Percentiles rank a stretch among this genome's conserved stretches.
phyloP scores from a whole-genome alignment of 768 basidiomycete species.

The Mrakia hoshinonis region DNA sequence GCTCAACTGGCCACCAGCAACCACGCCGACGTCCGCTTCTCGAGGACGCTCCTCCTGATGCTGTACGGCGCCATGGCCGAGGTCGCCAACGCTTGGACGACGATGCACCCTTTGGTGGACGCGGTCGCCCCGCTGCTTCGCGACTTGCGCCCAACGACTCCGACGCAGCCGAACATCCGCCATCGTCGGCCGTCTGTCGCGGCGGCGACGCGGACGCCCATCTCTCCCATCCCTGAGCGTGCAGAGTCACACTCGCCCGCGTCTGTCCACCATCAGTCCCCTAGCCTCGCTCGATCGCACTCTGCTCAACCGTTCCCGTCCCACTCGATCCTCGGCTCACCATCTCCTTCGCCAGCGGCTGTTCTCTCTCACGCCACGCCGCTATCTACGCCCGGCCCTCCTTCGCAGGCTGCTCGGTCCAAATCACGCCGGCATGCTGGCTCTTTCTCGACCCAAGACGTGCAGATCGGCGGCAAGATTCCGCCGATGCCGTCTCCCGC shows the following conservation, averaged over 20 bases:
- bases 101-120: conserved; percentile 62
- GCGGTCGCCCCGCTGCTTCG: conserved; percentile 57
- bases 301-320: conserved; percentile 33
- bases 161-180: neutral
- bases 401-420: conserved; percentile 20
- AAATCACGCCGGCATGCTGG: conserved; percentile 71
- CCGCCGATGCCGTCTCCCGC: conserved; percentile 32
- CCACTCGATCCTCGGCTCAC: neutral
- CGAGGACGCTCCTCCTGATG: conserved; percentile 74
- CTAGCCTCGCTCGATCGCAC: conserved; percentile 43
- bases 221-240: conserved; percentile 41
- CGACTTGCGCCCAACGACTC: neutral
- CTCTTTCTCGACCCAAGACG: conserved; percentile 89
- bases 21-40: conserved; percentile 73
- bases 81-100: conserved; percentile 73
- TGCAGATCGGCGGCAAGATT: conserved; percentile 69
- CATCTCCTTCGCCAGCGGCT: neutral
- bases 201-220: conserved; percentile 33
- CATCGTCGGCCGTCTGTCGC: conserved; percentile 32
- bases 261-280: conserved; percentile 37
- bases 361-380: neutral
- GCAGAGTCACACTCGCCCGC: conserved; percentile 33
- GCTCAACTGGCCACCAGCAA: neutral
- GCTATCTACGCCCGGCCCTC: conserved; percentile 13
- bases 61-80: conserved; percentile 85